Conservation (phyloP, 768 basidiomycete genomes). For the Macrolepiota fuliginosa region DNA sequence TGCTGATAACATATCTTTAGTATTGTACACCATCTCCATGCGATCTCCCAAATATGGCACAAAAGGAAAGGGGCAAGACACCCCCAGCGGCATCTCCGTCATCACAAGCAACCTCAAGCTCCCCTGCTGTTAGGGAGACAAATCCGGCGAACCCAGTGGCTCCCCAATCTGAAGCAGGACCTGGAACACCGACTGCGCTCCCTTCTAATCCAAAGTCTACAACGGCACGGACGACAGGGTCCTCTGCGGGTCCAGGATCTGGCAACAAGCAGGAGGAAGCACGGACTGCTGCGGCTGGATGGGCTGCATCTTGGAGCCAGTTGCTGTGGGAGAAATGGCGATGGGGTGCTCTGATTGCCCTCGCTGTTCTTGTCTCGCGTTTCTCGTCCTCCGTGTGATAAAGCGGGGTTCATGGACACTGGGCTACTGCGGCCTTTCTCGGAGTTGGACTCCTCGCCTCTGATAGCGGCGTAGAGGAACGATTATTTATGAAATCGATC, state of each 20-base stretch:
- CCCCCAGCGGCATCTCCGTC: constrained; percentile 20
- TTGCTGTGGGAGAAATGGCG: constrained; percentile 84
- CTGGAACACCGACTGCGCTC: constrained; percentile 8
- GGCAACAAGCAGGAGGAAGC: constrained; percentile 24
- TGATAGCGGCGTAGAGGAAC: not conserved
- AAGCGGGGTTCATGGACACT: not conserved
- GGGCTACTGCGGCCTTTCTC: not conserved
- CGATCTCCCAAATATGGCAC: constrained; percentile 93
- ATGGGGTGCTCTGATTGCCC: constrained; percentile 73
- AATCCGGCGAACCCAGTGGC: not conserved
- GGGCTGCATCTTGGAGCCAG: constrained; percentile 61
- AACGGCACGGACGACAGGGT: constrained; percentile 3
- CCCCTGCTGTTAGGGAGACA: constrained; percentile 11
- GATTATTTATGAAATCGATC: not conserved
- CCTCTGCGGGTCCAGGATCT: constrained; percentile 6
- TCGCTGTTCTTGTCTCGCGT: constrained; percentile 77
- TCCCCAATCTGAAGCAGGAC: not conserved
- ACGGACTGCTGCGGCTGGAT: constrained; percentile 37
- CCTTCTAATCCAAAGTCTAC: constrained; percentile 12
- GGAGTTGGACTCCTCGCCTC: not conserved
- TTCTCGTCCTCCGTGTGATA: constrained; percentile 52
- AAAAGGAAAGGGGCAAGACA: constrained; percentile 64
- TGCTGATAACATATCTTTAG: constrained; percentile 32
- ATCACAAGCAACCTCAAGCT: constrained; percentile 10
- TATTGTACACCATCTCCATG: constrained; percentile 64